Percentiles rank a stretch among this genome's conserved stretches.
phyloP scores from a whole-genome alignment of 2,329 filamentous ascomycete genomes.

The Dendryphion nanum region DNA sequence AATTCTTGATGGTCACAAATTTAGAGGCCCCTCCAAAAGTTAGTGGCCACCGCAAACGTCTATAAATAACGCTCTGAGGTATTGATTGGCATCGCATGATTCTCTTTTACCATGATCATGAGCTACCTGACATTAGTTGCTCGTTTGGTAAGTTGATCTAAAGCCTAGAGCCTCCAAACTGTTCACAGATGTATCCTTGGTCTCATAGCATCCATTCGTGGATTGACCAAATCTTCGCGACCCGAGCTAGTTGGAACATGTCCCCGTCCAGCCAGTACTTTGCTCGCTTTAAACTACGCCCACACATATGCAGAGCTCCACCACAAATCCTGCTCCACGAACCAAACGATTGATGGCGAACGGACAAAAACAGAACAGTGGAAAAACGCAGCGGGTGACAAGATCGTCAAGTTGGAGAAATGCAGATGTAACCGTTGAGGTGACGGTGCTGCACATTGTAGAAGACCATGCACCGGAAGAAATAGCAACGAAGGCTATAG shows the following conservation, averaged over 20 bases:
- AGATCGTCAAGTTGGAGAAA: slow-evolving; percentile 1
- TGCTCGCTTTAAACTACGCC: not conserved
- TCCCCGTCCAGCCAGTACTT: not conserved
- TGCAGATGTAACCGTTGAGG: slow-evolving; percentile 1
- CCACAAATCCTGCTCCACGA: not conserved
- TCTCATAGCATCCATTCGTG: not conserved
- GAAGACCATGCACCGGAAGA: not conserved
- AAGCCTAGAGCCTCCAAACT: too few relatives aligned
- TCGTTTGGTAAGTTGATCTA: too few relatives aligned
- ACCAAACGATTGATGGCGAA: not conserved
- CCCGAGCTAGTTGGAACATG: not conserved
- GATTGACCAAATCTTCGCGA: not conserved
- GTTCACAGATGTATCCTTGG: not conserved
- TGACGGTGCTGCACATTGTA: not conserved
- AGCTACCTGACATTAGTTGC: too few relatives aligned
- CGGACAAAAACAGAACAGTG: not conserved
- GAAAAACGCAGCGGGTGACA: slow-evolving; percentile 2
- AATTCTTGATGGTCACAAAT: too few relatives aligned
- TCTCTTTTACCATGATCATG: too few relatives aligned
- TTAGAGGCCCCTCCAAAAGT: too few relatives aligned
- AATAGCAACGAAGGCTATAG: not conserved
- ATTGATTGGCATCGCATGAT: too few relatives aligned
- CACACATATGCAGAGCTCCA: not conserved
- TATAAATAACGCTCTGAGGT: too few relatives aligned
- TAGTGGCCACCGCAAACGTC: too few relatives aligned